Percentiles rank a stretch among this genome's conserved stretches.
These are phyloP conservation scores for Diaporthe batatas DNA, from an alignment of 2,329 filamentous ascomycete genomes.

Conservation along the genomic window DNA sequence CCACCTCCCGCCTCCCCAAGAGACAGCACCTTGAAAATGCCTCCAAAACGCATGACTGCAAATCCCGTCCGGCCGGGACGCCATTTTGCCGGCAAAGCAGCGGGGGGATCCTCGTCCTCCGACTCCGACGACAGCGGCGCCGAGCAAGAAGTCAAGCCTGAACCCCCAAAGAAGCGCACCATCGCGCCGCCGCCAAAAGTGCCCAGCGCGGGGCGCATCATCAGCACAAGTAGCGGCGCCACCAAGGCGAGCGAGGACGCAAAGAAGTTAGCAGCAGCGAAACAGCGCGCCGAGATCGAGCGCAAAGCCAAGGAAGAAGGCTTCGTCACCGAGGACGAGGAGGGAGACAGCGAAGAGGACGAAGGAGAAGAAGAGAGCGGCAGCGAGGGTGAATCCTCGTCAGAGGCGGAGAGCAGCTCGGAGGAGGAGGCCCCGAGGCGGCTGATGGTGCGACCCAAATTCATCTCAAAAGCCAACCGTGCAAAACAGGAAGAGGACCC, in stretches of 20 bases:
- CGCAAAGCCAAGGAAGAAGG: slow-evolving; percentile 69
- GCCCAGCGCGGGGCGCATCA: slow-evolving; percentile 68
- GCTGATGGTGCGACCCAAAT: slow-evolving; percentile 74
- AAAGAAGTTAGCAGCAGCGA: slow-evolving; percentile 61
- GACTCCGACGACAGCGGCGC: slow-evolving; percentile 65
- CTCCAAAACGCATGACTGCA: slow-evolving; percentile 91
- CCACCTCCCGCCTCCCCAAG: no score
- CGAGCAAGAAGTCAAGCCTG: slow-evolving; percentile 48
- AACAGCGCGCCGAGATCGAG: slow-evolving; percentile 57
- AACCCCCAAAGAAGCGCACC: slow-evolving; percentile 50
- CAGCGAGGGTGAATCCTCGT: slow-evolving; percentile 52
- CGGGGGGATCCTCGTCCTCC: slow-evolving; percentile 64
- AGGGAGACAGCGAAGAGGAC: slow-evolving; percentile 58
- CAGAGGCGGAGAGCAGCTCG: slow-evolving; percentile 60
- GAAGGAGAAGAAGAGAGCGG: slow-evolving; percentile 49
- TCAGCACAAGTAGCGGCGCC: slow-evolving; percentile 62
- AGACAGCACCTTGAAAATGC: slow-evolving; percentile 57
- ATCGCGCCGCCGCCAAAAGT: slow-evolving; percentile 70
- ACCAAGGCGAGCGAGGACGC: slow-evolving; percentile 62
- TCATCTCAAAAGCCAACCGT: slow-evolving; percentile 71
- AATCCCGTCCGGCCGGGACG: slow-evolving; percentile 86
- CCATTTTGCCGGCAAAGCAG: slow-evolving; percentile 86
- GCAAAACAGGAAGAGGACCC: slow-evolving; percentile 47
- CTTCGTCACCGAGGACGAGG: slow-evolving; percentile 71
- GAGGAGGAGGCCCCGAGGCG: slow-evolving; percentile 70